Evolutionary conservation across 2,329 filamentous ascomycete genomes (phyloP).

Genomic region (Zymoseptoria crescenta): DNA sequence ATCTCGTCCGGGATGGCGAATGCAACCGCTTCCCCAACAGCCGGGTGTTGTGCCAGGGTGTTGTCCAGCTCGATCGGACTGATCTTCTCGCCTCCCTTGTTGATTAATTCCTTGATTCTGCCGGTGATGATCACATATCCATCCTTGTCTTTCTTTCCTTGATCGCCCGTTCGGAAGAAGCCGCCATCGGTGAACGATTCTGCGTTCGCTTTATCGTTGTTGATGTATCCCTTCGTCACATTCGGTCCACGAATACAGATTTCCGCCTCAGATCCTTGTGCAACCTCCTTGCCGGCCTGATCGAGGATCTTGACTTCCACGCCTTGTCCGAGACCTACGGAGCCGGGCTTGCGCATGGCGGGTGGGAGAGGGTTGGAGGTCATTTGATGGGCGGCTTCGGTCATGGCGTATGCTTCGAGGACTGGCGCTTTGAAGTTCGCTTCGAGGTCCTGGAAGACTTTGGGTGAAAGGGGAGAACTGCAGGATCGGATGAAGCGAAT

Average conservation of each 20-base stretch:
- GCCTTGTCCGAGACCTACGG: constrained; percentile 74
- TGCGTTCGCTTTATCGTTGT: constrained; percentile 69
- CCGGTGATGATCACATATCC: constrained; percentile 81
- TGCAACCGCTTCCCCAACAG: constrained; percentile 69
- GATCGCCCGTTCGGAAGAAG: constrained; percentile 83
- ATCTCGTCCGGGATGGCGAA: constrained; percentile 77
- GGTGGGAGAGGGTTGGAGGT: constrained; percentile 58
- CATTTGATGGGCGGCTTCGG: constrained; percentile 81
- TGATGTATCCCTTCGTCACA: constrained; percentile 76
- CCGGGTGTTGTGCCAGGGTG: constrained; percentile 63
- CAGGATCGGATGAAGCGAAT: constrained; percentile 87
- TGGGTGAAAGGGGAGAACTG: constrained; percentile 74
- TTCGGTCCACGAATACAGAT: constrained; percentile 78
- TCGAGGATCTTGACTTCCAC: constrained; percentile 75
- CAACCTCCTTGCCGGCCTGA: constrained; percentile 57
- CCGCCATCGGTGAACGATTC: constrained; percentile 65
- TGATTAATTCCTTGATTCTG: constrained; percentile 89
- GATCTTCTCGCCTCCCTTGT: constrained; percentile 86
- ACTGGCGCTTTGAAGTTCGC: constrained; percentile 69
- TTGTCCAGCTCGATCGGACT: constrained; percentile 84
- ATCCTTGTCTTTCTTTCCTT: constrained; percentile 71
- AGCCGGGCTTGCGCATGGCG: constrained; percentile 68
- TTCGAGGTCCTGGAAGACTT: constrained; percentile 72
- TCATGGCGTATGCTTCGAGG: constrained; percentile 88
- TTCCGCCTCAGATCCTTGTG: constrained; percentile 65